phyloP scores from a whole-genome alignment of 2,329 filamentous ascomycete species.

The Anthostomella pinea region DNA sequence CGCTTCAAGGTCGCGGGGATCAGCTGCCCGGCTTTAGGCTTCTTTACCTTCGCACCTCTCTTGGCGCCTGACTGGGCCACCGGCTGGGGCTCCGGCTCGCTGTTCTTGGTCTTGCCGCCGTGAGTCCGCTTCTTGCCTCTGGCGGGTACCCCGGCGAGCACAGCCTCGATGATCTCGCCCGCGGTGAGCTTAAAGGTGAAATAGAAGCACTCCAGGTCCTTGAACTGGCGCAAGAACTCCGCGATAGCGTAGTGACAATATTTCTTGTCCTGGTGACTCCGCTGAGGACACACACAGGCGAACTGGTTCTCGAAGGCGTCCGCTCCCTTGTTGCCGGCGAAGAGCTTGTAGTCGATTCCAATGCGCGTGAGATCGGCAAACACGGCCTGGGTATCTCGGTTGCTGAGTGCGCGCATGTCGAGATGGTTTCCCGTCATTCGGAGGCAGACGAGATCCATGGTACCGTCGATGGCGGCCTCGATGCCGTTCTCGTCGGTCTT shows the following conservation, averaged over 20 bases:
- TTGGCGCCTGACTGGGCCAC: too few species aligned
- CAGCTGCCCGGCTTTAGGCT: too few species aligned
- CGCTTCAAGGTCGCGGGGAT: too few species aligned
- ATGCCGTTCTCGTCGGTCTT: slow-evolving; percentile 3
- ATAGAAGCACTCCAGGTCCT: slow-evolving; percentile 27
- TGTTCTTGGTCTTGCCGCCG: neutral
- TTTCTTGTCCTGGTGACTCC: neutral
- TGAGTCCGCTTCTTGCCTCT: neutral
- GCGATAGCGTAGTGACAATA: slow-evolving; percentile 19
- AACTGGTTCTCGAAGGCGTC: neutral
- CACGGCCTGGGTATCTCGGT: neutral
- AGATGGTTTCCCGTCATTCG: neutral
- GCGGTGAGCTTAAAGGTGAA: slow-evolving; percentile 21
- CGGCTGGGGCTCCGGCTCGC: too few species aligned
- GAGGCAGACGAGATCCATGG: slow-evolving; percentile 15
- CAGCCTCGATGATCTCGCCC: neutral
- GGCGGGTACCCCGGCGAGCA: neutral
- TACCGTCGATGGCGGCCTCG: neutral
- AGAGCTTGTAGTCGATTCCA: slow-evolving; percentile 8
- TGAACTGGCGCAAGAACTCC: slow-evolving; percentile 26
- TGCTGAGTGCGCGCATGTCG: neutral
- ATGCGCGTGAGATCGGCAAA: slow-evolving; percentile 14
- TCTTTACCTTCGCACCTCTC: too few species aligned
- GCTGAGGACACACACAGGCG: neutral
- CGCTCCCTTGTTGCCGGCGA: neutral